These are phyloP conservation scores for Nicotiana undulata DNA, from an alignment of 257 asterid genomes.

Conservation along the genomic window DNA sequence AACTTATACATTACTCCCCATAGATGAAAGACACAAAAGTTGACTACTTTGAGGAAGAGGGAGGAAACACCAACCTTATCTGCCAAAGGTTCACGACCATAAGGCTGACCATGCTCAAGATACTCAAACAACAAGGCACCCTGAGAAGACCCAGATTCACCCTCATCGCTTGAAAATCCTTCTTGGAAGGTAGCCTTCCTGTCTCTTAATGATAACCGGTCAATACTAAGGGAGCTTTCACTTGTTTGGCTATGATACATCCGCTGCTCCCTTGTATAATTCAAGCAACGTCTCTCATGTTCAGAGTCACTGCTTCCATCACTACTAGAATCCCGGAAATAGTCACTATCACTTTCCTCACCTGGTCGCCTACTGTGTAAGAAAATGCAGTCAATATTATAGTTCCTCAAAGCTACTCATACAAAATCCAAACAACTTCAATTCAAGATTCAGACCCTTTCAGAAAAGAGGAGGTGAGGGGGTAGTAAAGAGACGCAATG, in stretches of 20 bases:
- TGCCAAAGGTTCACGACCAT: conserved; percentile 76
- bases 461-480: not conserved
- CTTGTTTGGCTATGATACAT: conserved; percentile 20
- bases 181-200: conserved; percentile 52
- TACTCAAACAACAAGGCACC: conserved; percentile 71
- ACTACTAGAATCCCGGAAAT: conserved; percentile 77
- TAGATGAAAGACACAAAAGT: not conserved
- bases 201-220: conserved; percentile 30
- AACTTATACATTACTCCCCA: not conserved
- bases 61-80: conserved; percentile 27
- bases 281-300: conserved; percentile 47
- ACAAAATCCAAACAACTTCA: not conserved
- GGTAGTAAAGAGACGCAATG: not conserved
- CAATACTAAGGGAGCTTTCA: conserved; percentile 27
- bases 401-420: not conserved
- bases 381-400: conserved; percentile 4
- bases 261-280: conserved; percentile 31
- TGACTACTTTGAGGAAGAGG: not conserved
- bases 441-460: not conserved
- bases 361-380: conserved; percentile 49
- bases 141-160: conserved; percentile 71
- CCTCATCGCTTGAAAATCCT: conserved; percentile 83
- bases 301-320: conserved; percentile 92
- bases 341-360: conserved; percentile 85
- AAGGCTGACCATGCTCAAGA: conserved; percentile 67